Evolutionary conservation across 805 yeast species (phyloP), one percentile per base, ranked within the genome.

Genomic region (Nematodospora valgi): DNA sequence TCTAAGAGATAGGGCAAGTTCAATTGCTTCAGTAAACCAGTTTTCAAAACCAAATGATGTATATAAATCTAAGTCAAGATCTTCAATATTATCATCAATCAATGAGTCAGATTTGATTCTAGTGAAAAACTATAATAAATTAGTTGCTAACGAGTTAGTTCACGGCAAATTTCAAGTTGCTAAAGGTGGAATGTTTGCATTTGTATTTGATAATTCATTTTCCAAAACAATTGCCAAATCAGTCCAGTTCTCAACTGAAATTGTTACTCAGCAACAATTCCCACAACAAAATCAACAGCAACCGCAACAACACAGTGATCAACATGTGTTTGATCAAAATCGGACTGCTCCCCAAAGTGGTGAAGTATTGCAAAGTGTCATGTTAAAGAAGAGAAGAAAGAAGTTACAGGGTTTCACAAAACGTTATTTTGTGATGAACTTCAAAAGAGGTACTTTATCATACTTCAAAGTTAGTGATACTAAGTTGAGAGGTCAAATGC

Each of bases 151-250:
- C 43, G 82, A 80, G 41, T 58, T 78, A 49, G 70, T 74, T 34
- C 76, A 76, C 32, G 95, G 89, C 1, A 61, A 68, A 18, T 67
- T 81, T 40, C 67, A 69, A n/a, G 81, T 81, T 2, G 58, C 57
- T 2, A 64, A 70, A 16, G 84, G 81, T 6, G 91, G 91, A 2
- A 73, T 81, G 49, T 83, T 75, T 59, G 97, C 96, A 0, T 85
- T 91, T 54, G 82, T 93, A 17, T 83, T 91, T 52, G 98, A 91
- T 59, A 91, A 91, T 61, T 83, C 95, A 0, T 86, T 88, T 48
- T 82, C 96, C 21, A 87, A 85, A 51, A 86, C 82, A 21, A 82
- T 80, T 15, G 80, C 87, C 30, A 93, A 91, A 57, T 86, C 83
- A 40, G 78, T 91, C 1, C 66, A 80, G 38, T 88, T 88, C 58